These are phyloP conservation scores for Gossypium schwendimanii DNA, from an alignment of 441 rosid species.

Conservation along the genomic window DNA sequence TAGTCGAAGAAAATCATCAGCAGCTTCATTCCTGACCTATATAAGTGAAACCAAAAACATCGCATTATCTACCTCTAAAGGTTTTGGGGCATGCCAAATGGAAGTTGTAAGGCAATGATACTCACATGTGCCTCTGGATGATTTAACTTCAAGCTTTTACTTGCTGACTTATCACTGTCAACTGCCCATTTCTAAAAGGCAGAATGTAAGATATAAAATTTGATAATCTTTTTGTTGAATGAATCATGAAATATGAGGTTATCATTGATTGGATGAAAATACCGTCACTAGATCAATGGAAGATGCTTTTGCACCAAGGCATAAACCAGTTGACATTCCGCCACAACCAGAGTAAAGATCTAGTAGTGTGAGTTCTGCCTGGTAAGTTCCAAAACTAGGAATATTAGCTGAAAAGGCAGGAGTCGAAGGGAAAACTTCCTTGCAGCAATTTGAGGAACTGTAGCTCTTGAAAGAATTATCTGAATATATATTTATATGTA, in stretches of 20 bases:
- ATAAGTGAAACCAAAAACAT: slow-evolving; percentile 12
- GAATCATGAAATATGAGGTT: slow-evolving; percentile 16
- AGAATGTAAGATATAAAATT: slow-evolving; percentile 19
- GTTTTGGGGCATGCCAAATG: not conserved
- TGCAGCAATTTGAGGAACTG: slow-evolving; percentile 19
- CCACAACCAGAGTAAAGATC: slow-evolving; percentile 95
- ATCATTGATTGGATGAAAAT: slow-evolving; percentile 25
- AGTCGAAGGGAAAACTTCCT: slow-evolving; percentile 20
- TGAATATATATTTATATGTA: slow-evolving; percentile 19
- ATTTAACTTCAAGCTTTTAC: slow-evolving; percentile 74
- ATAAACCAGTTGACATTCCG: slow-evolving; percentile 92
- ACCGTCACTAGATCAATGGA: slow-evolving; percentile 66
- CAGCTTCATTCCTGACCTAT: slow-evolving; percentile 84
- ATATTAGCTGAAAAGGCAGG: slow-evolving; percentile 19
- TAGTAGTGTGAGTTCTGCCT: slow-evolving; percentile 45
- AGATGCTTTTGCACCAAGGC: slow-evolving; percentile 79
- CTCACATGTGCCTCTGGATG: slow-evolving; percentile 74
- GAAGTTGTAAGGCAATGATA: slow-evolving; percentile 9
- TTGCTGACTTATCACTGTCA: slow-evolving; percentile 63
- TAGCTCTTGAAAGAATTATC: slow-evolving; percentile 33
- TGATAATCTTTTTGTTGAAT: slow-evolving; percentile 14
- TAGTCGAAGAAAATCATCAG: slow-evolving; percentile 77
- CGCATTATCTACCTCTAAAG: not conserved
- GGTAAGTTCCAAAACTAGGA: slow-evolving; percentile 25
- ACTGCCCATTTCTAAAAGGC: slow-evolving; percentile 76